These are phyloP conservation scores for Pilatotrama ljubarskyi DNA, from an alignment of 768 basidiomycete species.

Conservation along the genomic window DNA sequence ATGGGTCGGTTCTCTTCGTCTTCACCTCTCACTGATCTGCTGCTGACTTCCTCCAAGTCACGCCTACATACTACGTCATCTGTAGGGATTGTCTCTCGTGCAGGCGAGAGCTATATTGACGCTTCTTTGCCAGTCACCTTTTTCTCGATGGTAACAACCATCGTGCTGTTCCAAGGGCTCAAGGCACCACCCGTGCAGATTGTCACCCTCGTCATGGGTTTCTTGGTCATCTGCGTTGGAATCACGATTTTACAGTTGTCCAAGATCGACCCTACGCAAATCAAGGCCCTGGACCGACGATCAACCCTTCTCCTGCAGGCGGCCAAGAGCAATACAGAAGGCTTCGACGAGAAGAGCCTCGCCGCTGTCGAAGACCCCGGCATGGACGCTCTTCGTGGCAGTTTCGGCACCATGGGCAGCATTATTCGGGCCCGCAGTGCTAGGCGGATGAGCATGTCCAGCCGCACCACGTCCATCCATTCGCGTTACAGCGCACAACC, in stretches of 20 bases:
- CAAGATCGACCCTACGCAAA: constrained; percentile 83
- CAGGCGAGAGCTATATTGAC: background rate
- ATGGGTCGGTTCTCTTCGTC: constrained; percentile 54
- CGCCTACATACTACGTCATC: constrained; percentile 85
- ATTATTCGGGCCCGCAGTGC: constrained; percentile 74
- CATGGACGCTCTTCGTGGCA: constrained; percentile 87
- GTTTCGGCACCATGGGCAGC: constrained; percentile 88
- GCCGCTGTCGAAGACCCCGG: constrained; percentile 84
- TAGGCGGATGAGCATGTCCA: constrained; percentile 31
- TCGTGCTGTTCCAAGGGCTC: constrained; percentile 89
- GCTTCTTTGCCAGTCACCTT: constrained; percentile 61
- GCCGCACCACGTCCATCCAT: constrained; percentile 23
- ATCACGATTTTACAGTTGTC: constrained; percentile 96
- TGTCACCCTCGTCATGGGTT: constrained; percentile 89
- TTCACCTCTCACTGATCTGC: background rate
- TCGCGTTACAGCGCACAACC: constrained; percentile 30
- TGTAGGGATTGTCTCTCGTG: constrained; percentile 46
- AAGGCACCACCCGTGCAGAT: constrained; percentile 75
- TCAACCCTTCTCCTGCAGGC: constrained; percentile 91
- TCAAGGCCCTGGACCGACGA: constrained; percentile 80
- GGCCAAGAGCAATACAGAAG: constrained; percentile 69
- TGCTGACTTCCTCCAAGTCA: constrained; percentile 50
- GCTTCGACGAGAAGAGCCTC: constrained; percentile 62
- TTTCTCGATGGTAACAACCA: constrained; percentile 81
- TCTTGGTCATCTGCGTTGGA: constrained; percentile 87